Base-by-base conservation (phyloP, 345 rosid species). In the Toxicodendron radicans region DNA sequence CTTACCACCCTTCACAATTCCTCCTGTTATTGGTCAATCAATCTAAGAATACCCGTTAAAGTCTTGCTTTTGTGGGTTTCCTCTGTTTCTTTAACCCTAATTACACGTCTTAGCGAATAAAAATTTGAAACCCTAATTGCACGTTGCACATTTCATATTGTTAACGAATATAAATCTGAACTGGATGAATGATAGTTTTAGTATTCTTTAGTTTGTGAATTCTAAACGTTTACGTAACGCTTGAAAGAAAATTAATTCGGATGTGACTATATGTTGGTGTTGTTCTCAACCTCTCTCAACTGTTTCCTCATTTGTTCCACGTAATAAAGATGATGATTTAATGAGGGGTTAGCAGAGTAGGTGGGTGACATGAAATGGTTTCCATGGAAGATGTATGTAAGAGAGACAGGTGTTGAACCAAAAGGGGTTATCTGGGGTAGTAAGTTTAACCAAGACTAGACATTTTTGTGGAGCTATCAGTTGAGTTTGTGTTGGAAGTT, bases 21-120 rank as follows among this genome's bases (percentile, higher is more conserved):
- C 10, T 58, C 64, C 24, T 24, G 54, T 4, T 20, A 3, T 14
- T 14, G 14, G 8, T 70, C 24, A 48, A 33, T n/a, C 45, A 59
- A 45, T 20, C 30, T 16, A 45, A 7, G 10, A 52, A 21, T 56
- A 33, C 64, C 64, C 11, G 12, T n/a, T 35, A 6, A 27, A 27
- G 33, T n/a, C 52, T 33, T 43, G 18, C 32, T 58, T 53, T 27
- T 30, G 67, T 48, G 75, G 59, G 75, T 32, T 72, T 72, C 43
- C 30, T 10, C 2, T 57, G 16, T 32, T 60, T 6, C 7, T 30
- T 13, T 10, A 14, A 30, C 32, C 41, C 35, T 27, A 10, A 13
- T 10, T n/a, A n/a, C n/a, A n/a, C n/a, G n/a, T n/a, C n/a, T n/a
- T n/a, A n/a, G n/a, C n/a, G n/a, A n/a, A n/a, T n/a, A n/a, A n/a